Evolutionary conservation across 495 filamentous ascomycete species (phyloP).

Genomic region (Penicillium tannophilum): DNA sequence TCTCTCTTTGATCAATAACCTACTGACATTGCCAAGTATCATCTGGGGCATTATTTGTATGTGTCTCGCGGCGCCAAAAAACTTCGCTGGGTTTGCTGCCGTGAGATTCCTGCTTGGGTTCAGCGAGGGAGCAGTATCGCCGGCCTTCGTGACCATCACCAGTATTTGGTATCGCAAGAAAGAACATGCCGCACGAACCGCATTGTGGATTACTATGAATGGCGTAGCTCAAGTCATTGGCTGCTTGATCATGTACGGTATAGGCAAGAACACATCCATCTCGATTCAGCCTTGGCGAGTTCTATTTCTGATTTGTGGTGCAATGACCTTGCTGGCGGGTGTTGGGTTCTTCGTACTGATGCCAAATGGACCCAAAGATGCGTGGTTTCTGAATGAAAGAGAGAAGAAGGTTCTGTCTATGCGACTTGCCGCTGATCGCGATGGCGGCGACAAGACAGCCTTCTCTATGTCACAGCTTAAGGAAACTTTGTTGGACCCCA

Average conservation of each 20-base stretch:
- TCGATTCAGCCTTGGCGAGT: conserved; percentile 49
- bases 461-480: conserved; percentile 57
- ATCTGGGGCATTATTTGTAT: conserved; percentile 52
- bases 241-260: conserved; percentile 57
- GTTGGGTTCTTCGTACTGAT: conserved; percentile 55
- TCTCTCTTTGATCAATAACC: neutral
- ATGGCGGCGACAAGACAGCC: conserved; percentile 60
- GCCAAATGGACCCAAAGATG: conserved; percentile 59
- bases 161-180: conserved; percentile 45
- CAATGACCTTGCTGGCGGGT: conserved; percentile 53
- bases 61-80: conserved; percentile 47
- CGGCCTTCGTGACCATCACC: conserved; percentile 26
- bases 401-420: conserved; percentile 57
- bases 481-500: conserved; percentile 59
- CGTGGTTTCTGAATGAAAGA: conserved; percentile 56
- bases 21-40: conserved; percentile 20
- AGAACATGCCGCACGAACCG: conserved; percentile 43
- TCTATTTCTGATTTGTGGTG: conserved; percentile 51
- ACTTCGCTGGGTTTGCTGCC: conserved; percentile 47
- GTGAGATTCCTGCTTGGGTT: conserved; percentile 52
- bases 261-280: conserved; percentile 42
- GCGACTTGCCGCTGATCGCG: conserved; percentile 57
- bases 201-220: conserved; percentile 56
- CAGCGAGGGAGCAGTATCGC: conserved; percentile 47
- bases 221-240: conserved; percentile 57